A percentile compares a stretch with the other conserved stretches of the same genome.
Conservation (phyloP, 1,284 basidiomycete genomes). For the Malassezia slooffiae region DNA sequence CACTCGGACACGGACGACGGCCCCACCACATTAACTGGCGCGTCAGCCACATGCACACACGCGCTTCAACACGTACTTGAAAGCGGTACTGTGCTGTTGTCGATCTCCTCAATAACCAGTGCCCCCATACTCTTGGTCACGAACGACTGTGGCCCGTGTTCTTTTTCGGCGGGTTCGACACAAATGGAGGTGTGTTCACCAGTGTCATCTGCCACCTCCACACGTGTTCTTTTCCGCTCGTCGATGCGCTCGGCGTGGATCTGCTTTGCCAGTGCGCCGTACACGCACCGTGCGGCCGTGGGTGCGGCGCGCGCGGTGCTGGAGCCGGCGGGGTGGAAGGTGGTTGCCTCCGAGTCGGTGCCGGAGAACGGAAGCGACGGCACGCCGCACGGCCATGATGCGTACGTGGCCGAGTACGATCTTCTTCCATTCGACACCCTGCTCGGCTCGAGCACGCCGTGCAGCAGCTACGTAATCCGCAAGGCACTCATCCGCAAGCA, state of each 20-base stretch:
- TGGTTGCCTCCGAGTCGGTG: slow-evolving; percentile 5
- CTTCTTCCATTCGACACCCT: slow-evolving; percentile 36
- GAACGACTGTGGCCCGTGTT: too few species aligned
- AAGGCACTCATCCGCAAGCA: slow-evolving; percentile 93
- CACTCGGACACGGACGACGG: slow-evolving; percentile 23
- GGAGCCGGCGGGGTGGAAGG: slow-evolving; percentile 19
- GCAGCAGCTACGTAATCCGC: slow-evolving; percentile 77
- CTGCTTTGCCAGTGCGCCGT: slow-evolving; percentile 36
- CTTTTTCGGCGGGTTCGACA: too few species aligned
- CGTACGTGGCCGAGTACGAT: slow-evolving; percentile 41
- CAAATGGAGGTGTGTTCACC: slow-evolving; percentile 1
- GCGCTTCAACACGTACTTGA: background rate
- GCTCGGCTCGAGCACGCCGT: slow-evolving; percentile 26
- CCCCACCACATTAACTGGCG: slow-evolving; percentile 1
- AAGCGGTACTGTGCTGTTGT: background rate
- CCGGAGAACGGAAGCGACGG: background rate
- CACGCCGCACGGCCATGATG: slow-evolving; percentile 3
- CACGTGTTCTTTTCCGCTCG: background rate
- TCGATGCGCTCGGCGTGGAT: slow-evolving; percentile 21
- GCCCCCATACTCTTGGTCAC: slow-evolving; percentile 3
- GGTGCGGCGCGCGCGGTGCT: slow-evolving; percentile 22
- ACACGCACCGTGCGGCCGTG: slow-evolving; percentile 33
- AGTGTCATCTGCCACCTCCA: too few species aligned
- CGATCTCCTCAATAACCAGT: slow-evolving; percentile 11
- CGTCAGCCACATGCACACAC: background rate